Evolutionary conservation across 768 basidiomycete species (phyloP).

Genomic region (Amanita molliuscula): DNA sequence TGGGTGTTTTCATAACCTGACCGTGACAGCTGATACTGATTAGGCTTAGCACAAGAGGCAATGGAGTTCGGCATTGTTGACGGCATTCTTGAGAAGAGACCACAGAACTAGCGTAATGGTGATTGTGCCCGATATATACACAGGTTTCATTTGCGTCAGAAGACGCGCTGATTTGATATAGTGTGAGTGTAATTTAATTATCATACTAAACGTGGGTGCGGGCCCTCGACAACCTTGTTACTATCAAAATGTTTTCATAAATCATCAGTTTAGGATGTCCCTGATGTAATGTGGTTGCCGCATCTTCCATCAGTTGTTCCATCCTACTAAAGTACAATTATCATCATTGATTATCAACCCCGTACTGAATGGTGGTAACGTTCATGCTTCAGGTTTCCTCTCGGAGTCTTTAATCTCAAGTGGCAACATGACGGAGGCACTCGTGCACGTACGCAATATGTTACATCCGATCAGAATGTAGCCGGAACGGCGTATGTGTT

Average conservation of each 20-base stretch:
- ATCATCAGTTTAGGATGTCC: background rate
- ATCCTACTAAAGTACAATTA: background rate
- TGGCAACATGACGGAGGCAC: background rate
- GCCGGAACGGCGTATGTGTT: background rate
- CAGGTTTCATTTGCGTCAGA: background rate
- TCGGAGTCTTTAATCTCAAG: background rate
- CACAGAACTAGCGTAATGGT: conserved; percentile 34
- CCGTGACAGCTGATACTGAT: conserved; percentile 13
- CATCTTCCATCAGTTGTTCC: background rate
- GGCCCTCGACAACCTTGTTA: conserved; percentile 1
- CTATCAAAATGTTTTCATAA: background rate
- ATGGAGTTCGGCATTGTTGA: conserved; percentile 89
- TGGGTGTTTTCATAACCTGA: conserved; percentile 17
- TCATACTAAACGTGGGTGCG: background rate
- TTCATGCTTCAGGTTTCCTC: background rate
- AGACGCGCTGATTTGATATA: background rate
- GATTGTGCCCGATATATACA: conserved; percentile 10
- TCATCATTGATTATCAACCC: conserved; percentile 2
- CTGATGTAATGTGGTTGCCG: background rate
- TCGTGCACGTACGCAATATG: background rate
- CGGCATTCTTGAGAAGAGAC: conserved; percentile 76
- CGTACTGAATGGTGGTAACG: background rate
- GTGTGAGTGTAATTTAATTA: background rate
- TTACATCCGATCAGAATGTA: conserved; percentile 2
- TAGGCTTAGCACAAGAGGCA: conserved; percentile 66